Conservation (phyloP, 495 filamentous ascomycete species). For the Neurospora sp. region DNA sequence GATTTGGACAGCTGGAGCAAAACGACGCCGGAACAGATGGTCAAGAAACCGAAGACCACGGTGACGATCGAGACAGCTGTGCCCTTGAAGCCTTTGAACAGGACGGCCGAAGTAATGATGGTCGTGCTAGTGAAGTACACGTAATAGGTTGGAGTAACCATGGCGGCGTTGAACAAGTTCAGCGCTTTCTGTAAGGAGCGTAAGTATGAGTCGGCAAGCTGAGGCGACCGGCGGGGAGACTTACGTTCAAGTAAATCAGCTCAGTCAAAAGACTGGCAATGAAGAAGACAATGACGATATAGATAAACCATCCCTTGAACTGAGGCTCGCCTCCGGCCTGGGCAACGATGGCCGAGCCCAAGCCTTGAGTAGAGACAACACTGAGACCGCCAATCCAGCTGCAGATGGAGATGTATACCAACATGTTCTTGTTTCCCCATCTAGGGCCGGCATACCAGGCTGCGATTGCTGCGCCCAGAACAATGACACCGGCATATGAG, state of each 20-base stretch:
- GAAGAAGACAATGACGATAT: conserved; percentile 86
- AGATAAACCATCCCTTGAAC: conserved; percentile 97
- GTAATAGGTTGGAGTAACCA: conserved; percentile 97
- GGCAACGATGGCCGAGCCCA: conserved; percentile 84
- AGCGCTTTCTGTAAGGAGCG: conserved; percentile 75
- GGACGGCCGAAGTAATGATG: conserved; percentile 82
- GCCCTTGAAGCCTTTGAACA: conserved; percentile 93
- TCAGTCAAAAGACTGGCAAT: conserved; percentile 79
- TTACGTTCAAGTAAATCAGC: conserved; percentile 90
- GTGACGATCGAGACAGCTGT: conserved; percentile 71
- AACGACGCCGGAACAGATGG: conserved; percentile 94
- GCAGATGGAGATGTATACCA: conserved; percentile 94
- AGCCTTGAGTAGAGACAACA: conserved; percentile 88
- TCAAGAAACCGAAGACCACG: conserved; percentile 85
- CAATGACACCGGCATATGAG: conserved; percentile 72
- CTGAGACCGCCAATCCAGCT: conserved; percentile 89
- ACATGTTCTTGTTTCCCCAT: conserved; percentile 94
- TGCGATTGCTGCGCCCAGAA: conserved; percentile 59
- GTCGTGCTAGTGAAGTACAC: conserved; percentile 95
- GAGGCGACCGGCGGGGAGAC: conserved; percentile 19
- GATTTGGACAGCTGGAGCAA: conserved; percentile 95
- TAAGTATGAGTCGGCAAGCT: conserved; percentile 12
- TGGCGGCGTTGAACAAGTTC: conserved; percentile 92
- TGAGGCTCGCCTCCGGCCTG: conserved; percentile 70
- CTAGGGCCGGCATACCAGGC: conserved; percentile 79